Conservation (phyloP, 202 grass and related monocot genomes). For the Dendrocalamus latiflorus region DNA sequence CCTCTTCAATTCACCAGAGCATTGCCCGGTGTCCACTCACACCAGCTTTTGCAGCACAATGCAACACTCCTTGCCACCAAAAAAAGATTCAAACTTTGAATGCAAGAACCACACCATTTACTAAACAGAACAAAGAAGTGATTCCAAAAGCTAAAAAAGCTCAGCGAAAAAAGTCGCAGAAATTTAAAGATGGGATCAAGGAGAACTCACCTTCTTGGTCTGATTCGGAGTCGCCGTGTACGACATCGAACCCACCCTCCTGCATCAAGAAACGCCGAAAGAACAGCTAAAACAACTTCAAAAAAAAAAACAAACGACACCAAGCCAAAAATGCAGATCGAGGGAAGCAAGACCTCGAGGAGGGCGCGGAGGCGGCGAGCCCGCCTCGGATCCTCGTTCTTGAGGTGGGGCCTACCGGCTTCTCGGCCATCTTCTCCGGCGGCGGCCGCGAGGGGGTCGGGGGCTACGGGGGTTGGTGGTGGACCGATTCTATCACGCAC, state of each 20-base stretch:
- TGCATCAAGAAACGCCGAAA: constrained; percentile 13
- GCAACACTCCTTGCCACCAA: background rate
- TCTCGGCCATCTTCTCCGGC: constrained; percentile 43
- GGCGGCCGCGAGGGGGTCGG: background rate
- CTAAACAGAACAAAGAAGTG: constrained; percentile 10
- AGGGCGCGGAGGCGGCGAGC: constrained; percentile 35
- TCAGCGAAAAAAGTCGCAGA: background rate
- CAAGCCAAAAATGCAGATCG: constrained; percentile 35
- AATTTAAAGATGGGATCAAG: background rate
- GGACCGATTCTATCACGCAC: constrained; percentile 25
- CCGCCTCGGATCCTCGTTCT: constrained; percentile 42
- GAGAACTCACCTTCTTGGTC: constrained; percentile 35
- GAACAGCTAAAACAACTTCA: background rate
- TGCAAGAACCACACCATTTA: constrained; percentile 10
- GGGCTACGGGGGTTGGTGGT: background rate
- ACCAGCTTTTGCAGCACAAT: background rate
- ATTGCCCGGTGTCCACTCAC: background rate
- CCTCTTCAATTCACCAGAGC: constrained; percentile 12
- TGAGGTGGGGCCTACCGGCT: constrained; percentile 2
- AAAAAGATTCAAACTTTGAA: constrained; percentile 12
- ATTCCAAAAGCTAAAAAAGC: constrained; percentile 24
- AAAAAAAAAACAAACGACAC: constrained; percentile 8
- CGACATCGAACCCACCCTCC: constrained; percentile 35
- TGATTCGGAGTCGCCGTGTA: constrained; percentile 33
- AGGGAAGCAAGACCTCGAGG: constrained; percentile 35